Evolutionary conservation across 495 filamentous ascomycete species (phyloP), one percentile per base, ranked within the genome.

Genomic region (Thermothielavioides terrestris): DNA sequence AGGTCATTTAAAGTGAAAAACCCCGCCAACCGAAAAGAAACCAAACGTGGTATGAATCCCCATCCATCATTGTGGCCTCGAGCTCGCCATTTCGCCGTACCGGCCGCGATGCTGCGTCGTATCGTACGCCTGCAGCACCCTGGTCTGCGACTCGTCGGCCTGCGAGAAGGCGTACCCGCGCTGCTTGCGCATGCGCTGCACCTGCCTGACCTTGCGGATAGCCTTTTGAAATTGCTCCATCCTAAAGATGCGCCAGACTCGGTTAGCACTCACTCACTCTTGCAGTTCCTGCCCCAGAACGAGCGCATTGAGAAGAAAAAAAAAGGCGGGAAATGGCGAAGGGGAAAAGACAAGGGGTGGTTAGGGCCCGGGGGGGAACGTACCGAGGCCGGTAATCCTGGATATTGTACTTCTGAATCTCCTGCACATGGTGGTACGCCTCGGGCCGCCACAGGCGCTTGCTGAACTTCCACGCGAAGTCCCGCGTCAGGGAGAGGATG

Each of bases 211-310:
- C 69, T 99, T 99, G 56, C 92, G 83, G 62, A 99, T 96, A 22
- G 92, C 92, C 68, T 99, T 99, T 69, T 99, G 92, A 79, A 99
- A 99, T 69, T 99, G 92, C 67, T 99, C 92, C 92, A 99, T 99
- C 32, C 85, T 88, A 52, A 59, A 45, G 1, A 40, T 60, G 37
- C 64, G 46, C 5, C 38, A 68, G 50, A 7, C 39, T 37, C 11
- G 12, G 49, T 31, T 17, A 31, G 32, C 26, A 14, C 7, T 46
- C 42, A 35, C 10, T 31, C 18, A 4, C 12, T 30, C n/a, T n/a
- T n/a, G n/a, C n/a, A n/a, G n/a, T n/a, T n/a, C n/a, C n/a, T n/a
- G n/a, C n/a, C n/a, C n/a, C n/a, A n/a, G n/a, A n/a, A n/a, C n/a
- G n/a, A n/a, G n/a, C n/a, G n/a, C n/a, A n/a, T n/a, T 11, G 7